Percentiles rank a stretch among this genome's conserved stretches.
Evolutionary conservation across 2,329 filamentous ascomycete species (phyloP).

Genomic region (Aspergillus latus): DNA sequence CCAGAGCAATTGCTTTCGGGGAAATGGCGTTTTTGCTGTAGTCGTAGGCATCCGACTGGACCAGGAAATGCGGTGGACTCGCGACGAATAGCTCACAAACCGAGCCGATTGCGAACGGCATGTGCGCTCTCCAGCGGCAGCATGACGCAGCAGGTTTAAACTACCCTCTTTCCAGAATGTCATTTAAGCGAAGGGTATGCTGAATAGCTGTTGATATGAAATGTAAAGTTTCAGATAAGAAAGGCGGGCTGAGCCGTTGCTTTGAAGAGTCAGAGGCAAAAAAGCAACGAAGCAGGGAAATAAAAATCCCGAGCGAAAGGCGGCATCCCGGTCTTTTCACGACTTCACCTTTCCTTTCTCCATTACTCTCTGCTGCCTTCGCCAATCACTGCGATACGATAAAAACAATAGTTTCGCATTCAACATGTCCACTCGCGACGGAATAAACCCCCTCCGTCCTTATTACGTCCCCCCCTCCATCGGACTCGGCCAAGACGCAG

Average conservation of each 20-base stretch:
- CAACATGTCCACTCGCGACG: conserved; percentile 51
- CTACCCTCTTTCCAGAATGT: conserved; percentile 36
- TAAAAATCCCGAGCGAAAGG: conserved; percentile 21
- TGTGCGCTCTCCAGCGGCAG: conserved; percentile 54
- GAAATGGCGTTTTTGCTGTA: conserved; percentile 15
- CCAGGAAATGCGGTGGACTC: conserved; percentile 19
- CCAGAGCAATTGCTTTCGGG: conserved; percentile 17
- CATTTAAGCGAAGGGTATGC: conserved; percentile 24
- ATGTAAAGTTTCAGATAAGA: conserved; percentile 2
- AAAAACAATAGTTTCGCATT: conserved; percentile 8
- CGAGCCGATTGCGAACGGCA: conserved; percentile 31
- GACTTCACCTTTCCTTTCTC: conserved; percentile 8
- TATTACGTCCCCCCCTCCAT: conserved; percentile 67
- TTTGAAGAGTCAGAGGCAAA: not conserved
- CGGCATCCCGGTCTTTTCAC: conserved; percentile 25
- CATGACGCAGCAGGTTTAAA: conserved; percentile 38
- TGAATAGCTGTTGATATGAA: not conserved
- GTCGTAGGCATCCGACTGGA: conserved; percentile 15
- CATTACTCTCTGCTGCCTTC: not conserved
- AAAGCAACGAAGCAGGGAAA: conserved; percentile 15
- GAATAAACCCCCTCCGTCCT: conserved; percentile 59
- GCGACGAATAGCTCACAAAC: conserved; percentile 28
- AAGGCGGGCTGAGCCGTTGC: not conserved
- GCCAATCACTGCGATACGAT: conserved; percentile 1
- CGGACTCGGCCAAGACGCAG: conserved; percentile 53